Conservation (phyloP, 106 monocot genomes). For the Allium cepa region DNA sequence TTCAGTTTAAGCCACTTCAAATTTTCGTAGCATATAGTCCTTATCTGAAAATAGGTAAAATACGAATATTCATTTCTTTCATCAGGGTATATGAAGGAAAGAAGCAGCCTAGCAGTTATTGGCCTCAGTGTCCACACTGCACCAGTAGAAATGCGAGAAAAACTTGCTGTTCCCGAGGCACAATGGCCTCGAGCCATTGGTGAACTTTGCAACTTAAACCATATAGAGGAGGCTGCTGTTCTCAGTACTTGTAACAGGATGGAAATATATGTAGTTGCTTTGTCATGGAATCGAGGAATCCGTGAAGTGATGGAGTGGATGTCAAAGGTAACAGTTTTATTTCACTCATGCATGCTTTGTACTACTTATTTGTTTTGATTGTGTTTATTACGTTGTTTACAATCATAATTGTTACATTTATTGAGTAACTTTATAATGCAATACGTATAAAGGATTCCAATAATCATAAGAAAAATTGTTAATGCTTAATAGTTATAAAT, state of each 20-base stretch:
- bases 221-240: slow-evolving; percentile 99
- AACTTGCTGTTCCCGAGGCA: slow-evolving; percentile 93
- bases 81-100: slow-evolving; percentile 93
- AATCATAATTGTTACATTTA: background rate
- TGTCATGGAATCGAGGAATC: slow-evolving; percentile 95
- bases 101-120: slow-evolving; percentile 87
- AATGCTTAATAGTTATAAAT: too few relatives aligned
- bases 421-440: too few relatives aligned
- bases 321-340: slow-evolving; percentile 61
- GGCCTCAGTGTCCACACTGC: slow-evolving; percentile 90
- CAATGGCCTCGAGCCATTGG: slow-evolving; percentile 79
- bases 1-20: too few relatives aligned
- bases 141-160: slow-evolving; percentile 97
- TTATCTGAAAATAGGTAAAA: background rate
- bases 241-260: slow-evolving; percentile 98
- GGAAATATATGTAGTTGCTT: slow-evolving; percentile 95
- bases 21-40: too few relatives aligned
- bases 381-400: background rate
- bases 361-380: background rate
- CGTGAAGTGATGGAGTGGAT: slow-evolving; percentile 96
- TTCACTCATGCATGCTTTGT: background rate
- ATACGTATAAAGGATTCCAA: too few relatives aligned
- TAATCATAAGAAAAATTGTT: too few relatives aligned
- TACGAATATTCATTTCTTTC: background rate
- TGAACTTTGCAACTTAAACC: slow-evolving; percentile 80